phyloP scores from a whole-genome alignment of 306 rosid species.

The Sicyos edulis region DNA sequence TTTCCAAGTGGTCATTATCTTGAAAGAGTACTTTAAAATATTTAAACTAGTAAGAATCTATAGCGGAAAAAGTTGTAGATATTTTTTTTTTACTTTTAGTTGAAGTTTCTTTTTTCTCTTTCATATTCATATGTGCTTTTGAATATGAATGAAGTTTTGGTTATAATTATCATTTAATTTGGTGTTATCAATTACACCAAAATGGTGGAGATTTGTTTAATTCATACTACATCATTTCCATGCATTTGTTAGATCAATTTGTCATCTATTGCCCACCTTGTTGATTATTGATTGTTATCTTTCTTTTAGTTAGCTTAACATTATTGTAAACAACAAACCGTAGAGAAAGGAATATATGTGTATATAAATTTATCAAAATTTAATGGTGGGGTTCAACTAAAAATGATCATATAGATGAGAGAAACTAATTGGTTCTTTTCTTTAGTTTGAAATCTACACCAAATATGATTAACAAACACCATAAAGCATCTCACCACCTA shows the following conservation, averaged over 20 bases:
- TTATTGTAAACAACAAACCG: not conserved
- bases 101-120: not conserved
- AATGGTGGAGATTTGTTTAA: not conserved
- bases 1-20: no score
- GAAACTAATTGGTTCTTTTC: not conserved
- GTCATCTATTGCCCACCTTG: conserved; percentile 15
- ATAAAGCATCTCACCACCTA: conserved; percentile 12
- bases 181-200: not conserved
- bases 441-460: not conserved
- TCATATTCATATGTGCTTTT: not conserved
- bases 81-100: not conserved
- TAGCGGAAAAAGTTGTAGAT: not conserved
- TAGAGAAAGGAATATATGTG: not conserved
- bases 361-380: not conserved
- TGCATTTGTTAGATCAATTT: not conserved
- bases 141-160: not conserved
- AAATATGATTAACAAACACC: not conserved
- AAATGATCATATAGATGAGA: not conserved
- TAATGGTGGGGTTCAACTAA: not conserved
- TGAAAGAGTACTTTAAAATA: no score
- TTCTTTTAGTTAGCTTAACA: not conserved
- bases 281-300: not conserved
- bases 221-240: not conserved
- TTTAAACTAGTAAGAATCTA: no score
- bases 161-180: not conserved